phyloP scores from a whole-genome alignment of 2,329 filamentous ascomycete species.

The Arthrobotrys iridis region DNA sequence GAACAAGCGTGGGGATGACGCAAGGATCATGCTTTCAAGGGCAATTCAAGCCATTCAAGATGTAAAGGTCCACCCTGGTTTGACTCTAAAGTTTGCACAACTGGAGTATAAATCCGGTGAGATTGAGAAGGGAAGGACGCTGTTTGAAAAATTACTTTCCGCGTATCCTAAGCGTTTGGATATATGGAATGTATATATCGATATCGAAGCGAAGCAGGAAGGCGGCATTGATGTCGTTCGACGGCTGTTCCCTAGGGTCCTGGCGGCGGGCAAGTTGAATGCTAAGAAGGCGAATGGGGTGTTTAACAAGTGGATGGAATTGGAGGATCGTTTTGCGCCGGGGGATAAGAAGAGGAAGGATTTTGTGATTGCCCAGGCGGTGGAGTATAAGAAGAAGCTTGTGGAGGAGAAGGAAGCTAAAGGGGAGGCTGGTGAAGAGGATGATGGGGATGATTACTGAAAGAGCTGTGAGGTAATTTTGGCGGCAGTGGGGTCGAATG shows the following conservation, averaged over 20 bases:
- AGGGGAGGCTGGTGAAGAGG: conserved; percentile 11
- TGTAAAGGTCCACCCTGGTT: conserved; percentile 72
- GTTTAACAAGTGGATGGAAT: conserved; percentile 91
- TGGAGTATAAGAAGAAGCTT: conserved; percentile 72
- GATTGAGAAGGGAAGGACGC: conserved; percentile 88
- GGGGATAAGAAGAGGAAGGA: conserved; percentile 77
- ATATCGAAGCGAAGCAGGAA: conserved; percentile 76
- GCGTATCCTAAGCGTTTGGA: conserved; percentile 90
- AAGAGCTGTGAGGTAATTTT: not conserved
- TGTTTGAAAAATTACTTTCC: conserved; percentile 87
- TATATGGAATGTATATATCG: conserved; percentile 90
- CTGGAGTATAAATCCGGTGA: conserved; percentile 93
- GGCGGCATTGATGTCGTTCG: conserved; percentile 71
- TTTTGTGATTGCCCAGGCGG: conserved; percentile 75
- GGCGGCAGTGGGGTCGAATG: too few species aligned
- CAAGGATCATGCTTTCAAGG: conserved; percentile 79
- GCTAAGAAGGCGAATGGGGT: conserved; percentile 83
- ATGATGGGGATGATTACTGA: conserved; percentile 33
- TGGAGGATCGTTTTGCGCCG: conserved; percentile 74
- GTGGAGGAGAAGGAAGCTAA: conserved; percentile 61
- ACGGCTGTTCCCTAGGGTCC: conserved; percentile 83
- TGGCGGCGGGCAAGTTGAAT: conserved; percentile 75
- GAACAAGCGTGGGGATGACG: conserved; percentile 73
- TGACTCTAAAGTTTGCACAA: conserved; percentile 87
- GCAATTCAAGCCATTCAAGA: conserved; percentile 81